phyloP scores from a whole-genome alignment of 495 filamentous ascomycete species.

The Aspergillus nidulans region DNA sequence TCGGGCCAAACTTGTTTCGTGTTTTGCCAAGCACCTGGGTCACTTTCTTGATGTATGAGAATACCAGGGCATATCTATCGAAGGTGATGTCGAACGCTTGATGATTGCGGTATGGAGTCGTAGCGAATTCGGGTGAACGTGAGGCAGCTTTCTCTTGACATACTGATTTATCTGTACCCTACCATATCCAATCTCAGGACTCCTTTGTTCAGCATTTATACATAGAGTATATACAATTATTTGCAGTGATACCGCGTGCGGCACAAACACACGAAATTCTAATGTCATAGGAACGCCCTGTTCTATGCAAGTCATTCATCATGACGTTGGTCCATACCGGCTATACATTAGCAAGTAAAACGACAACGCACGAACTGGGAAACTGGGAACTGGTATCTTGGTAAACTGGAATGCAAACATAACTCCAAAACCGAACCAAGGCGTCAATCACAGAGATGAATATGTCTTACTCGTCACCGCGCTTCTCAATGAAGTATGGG shows the following conservation, averaged over 20 bases:
- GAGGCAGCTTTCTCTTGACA: neutral
- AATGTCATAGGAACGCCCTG: neutral
- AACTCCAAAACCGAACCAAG: slow-evolving; percentile 11
- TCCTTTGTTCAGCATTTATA: neutral
- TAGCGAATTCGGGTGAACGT: neutral
- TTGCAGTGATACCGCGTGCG: neutral
- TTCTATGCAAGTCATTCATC: neutral
- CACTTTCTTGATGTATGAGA: slow-evolving; percentile 98
- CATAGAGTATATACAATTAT: neutral
- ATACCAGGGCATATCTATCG: slow-evolving; percentile 57
- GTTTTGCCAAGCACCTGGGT: slow-evolving; percentile 94
- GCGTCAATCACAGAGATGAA: neutral
- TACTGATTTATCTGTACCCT: neutral
- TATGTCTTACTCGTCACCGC: slow-evolving; percentile 13
- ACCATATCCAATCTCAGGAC: too few relatives aligned
- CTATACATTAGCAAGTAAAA: neutral
- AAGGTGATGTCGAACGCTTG: slow-evolving; percentile 8
- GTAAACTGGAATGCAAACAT: slow-evolving; percentile 6
- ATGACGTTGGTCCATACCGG: neutral
- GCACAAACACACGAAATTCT: neutral
- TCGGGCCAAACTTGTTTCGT: slow-evolving; percentile 80
- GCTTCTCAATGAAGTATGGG: slow-evolving; percentile 29
- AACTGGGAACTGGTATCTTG: slow-evolving; percentile 19
- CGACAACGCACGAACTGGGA: neutral
- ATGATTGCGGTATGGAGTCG: neutral